Base-by-base conservation (phyloP, 164 flowering plant species). In the Umbilicus rupestris region DNA sequence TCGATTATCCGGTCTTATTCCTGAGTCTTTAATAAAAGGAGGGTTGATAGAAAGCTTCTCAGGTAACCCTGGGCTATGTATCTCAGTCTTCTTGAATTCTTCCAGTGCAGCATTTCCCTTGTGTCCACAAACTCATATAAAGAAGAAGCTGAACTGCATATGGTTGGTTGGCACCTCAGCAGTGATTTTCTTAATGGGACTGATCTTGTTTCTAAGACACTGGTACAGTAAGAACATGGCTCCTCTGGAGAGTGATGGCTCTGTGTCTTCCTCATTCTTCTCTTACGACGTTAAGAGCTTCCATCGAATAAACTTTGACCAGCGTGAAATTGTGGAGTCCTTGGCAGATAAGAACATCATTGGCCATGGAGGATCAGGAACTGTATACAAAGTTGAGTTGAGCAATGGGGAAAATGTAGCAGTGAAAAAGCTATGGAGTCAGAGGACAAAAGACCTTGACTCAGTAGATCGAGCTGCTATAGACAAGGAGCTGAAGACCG, bases 311-410 rank as follows among this genome's bases (percentile, higher is more conserved):
- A 55, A 55, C 7, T 55, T 55, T n/a, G 60, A 55, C 33, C 60
- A 55, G 19, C 33, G 33, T 15, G 60, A 55, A 19, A 55, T 55
- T 15, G 60, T 55, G 11, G 82, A 84, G n/a, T 76, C 88, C 37
- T 69, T 94, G 82, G 79, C 79, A 3, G 89, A 89, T 16, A 85
- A 89, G 75, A 94, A 94, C 79, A 79, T 87, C n/a, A 84, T 94
- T 44, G 99, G 96, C 7, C 89, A 77, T 63, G 99, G 99, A 55
- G 96, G 99, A 30, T 94, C 96, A 0, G 99, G 99, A 29, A 84
- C 89, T 1, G 99, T 94, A 17, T 91, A 89, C 73, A 84, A 76
- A 67, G 81, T 94, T 8, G 88, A 85, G 64, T 66, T 91, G 72
- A 83, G 76, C 63, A 85, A 74, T 39, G 90, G 91, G 1, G 88